Evolutionary conservation across 768 basidiomycete species (phyloP), one percentile per base, ranked within the genome.

Genomic region (Ramaria rubella): DNA sequence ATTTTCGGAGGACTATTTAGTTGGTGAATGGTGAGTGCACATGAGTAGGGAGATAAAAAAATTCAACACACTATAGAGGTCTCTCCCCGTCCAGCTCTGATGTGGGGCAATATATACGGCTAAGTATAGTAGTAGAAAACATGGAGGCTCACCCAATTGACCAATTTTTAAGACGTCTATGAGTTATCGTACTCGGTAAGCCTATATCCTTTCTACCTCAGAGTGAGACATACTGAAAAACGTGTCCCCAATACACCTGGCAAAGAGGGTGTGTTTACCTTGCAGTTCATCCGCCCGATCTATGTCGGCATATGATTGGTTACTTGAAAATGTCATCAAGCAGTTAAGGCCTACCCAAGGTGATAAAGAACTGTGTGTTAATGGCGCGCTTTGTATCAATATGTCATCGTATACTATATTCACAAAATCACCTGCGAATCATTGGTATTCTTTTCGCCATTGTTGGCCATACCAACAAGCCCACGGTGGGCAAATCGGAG

Each of bases 231-330:
- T 69, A 91, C 92, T 95, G 72, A 86, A 95, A 40, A 95, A 73
- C 0, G 92, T 94, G 65, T 94, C 90, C 4, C 92, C 92, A 14
- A 92, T 79, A 52, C 83, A 80, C 46, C 91, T 80, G n/a, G 94
- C 95, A 60, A 97, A 99, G 8, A 97, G 70, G 0, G 96, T 98
- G 64, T 97, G 90, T 67, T 94, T 96, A 43, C 90, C 90, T 49
- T 97, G 87, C 11, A 99, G 73, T 68, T 94, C 94, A 55, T 95
- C 92, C 4, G 94, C 90, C 27, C 89, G 79, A 67, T 95, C 92
- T 92, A 57, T 19, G n/a, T n/a, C 2, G 27, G 27, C 34, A 24
- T 40, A 15, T 24, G 38, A 38, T 4, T 19, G 55, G 24, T 57
- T 23, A 45, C 30, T 8, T 7, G 12, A 36, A 34, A 43, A 5